A percentile compares a stretch with the other conserved stretches of the same genome.
phyloP scores from a whole-genome alignment of 257 asterid genomes.

The Oldenlandia corymbosa region DNA sequence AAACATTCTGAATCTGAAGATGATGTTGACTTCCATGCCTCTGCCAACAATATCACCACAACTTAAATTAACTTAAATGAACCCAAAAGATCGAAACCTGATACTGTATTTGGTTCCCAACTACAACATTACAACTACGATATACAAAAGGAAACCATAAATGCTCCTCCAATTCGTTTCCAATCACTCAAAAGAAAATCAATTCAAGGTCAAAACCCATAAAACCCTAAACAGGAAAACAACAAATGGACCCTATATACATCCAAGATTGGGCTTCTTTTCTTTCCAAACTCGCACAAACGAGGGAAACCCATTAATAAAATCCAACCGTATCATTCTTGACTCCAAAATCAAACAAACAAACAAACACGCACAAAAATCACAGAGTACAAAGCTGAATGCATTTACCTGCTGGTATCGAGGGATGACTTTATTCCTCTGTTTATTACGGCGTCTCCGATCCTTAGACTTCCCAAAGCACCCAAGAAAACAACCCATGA shows the following conservation, averaged over 20 bases:
- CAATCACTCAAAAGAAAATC: background rate
- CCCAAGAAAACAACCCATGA: conserved; percentile 79
- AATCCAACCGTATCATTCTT: background rate
- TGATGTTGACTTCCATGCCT: conserved; percentile 40
- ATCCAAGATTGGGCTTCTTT: background rate
- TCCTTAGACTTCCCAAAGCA: conserved; percentile 77
- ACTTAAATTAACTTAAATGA: background rate
- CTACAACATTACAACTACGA: background rate
- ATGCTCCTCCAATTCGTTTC: background rate
- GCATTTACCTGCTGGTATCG: conserved; percentile 32
- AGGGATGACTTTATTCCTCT: conserved; percentile 46
- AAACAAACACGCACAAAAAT: background rate
- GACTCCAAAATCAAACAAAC: background rate
- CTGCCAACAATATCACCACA: conserved; percentile 35
- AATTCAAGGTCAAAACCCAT: background rate
- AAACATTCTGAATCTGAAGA: conserved; percentile 23
- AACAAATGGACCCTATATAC: background rate
- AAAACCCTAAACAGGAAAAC: background rate
- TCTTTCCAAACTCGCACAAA: background rate
- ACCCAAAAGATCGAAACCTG: no score
- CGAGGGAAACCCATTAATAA: background rate
- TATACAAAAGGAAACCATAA: background rate
- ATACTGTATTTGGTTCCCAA: background rate
- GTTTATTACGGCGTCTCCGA: conserved; percentile 46
- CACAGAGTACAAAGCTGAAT: conserved; percentile 16